Percentiles rank a stretch among this genome's conserved stretches.
Conservation (phyloP, 768 basidiomycete genomes). For the Leccinum aurantiacum region DNA sequence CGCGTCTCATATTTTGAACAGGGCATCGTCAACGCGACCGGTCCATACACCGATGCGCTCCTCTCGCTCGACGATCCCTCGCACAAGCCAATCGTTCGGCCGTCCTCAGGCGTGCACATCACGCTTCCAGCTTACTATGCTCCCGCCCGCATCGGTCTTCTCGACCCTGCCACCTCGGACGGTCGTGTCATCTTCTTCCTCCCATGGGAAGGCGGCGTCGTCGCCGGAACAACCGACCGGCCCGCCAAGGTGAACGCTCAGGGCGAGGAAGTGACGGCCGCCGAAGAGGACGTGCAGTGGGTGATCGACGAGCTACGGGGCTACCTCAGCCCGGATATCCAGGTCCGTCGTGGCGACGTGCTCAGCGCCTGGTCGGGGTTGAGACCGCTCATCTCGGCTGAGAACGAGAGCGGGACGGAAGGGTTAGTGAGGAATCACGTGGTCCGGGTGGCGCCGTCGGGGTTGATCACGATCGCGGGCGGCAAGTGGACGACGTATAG, state of each 20-base stretch:
- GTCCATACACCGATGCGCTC: conserved; percentile 87
- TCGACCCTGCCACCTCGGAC: conserved; percentile 94
- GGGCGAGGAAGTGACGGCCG: conserved; percentile 67
- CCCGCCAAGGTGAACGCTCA: conserved; percentile 61
- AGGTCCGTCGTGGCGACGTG: conserved; percentile 92
- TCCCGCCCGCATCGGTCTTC: conserved; percentile 89
- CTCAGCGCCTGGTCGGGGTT: conserved; percentile 94
- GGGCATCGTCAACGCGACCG: conserved; percentile 96
- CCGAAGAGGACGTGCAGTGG: conserved; percentile 96
- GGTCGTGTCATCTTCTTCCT: conserved; percentile 99
- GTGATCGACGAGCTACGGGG: conserved; percentile 89
- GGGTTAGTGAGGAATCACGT: conserved; percentile 92
- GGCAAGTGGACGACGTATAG: conserved; percentile 99
- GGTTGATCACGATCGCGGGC: conserved; percentile 91
- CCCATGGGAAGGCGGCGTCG: conserved; percentile 97
- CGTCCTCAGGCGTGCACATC: conserved; percentile 93
- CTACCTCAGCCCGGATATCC: conserved; percentile 90
- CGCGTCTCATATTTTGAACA: conserved; percentile 25
- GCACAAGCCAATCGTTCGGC: conserved; percentile 85
- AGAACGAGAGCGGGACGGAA: conserved; percentile 71
- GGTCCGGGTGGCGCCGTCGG: conserved; percentile 77
- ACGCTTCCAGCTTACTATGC: conserved; percentile 97
- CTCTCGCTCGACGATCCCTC: conserved; percentile 75
- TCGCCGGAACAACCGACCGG: conserved; percentile 95
- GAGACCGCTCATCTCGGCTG: conserved; percentile 86